phyloP scores from a whole-genome alignment of 169 alveolate species.

The Eimeria maxima region DNA sequence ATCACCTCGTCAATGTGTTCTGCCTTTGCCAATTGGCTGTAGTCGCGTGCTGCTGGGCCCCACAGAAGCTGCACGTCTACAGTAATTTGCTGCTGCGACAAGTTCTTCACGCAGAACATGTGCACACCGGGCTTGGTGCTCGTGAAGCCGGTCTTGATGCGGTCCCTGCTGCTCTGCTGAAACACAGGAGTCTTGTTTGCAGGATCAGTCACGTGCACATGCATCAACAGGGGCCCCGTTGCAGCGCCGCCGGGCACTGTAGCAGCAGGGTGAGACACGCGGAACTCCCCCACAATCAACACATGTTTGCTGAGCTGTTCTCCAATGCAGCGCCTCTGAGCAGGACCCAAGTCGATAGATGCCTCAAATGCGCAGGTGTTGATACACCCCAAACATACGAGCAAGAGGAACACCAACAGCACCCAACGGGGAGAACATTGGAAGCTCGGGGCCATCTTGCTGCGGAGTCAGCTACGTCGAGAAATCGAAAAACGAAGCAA shows the following conservation, averaged over 20 bases:
- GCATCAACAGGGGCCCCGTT: conserved; percentile 54
- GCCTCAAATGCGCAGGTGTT: conserved; percentile 73
- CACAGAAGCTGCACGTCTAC: conserved; percentile 77
- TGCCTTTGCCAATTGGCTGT: conserved; percentile 82
- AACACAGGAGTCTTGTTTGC: conserved; percentile 63
- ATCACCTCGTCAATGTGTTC: conserved; percentile 81
- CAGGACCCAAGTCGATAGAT: conserved; percentile 66
- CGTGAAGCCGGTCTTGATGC: conserved; percentile 75
- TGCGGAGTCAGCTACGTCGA: not conserved
- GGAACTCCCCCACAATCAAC: conserved; percentile 74
- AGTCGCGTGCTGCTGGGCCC: conserved; percentile 83
- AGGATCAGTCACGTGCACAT: conserved; percentile 70
- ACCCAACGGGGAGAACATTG: not conserved
- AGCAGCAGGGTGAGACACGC: conserved; percentile 11
- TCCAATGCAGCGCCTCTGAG: conserved; percentile 75
- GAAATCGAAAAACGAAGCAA: not conserved
- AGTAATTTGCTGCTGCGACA: conserved; percentile 19
- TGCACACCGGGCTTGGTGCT: conserved; percentile 75
- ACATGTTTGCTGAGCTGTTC: conserved; percentile 82
- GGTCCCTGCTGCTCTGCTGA: conserved; percentile 79
- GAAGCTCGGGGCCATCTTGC: not conserved
- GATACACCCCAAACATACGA: conserved; percentile 11
- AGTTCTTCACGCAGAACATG: conserved; percentile 72
- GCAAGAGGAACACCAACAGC: not conserved
- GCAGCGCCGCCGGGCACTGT: conserved; percentile 12